These are phyloP conservation scores for Tulasnella sp. DNA, from an alignment of 768 basidiomycete genomes.

Conservation along the genomic window DNA sequence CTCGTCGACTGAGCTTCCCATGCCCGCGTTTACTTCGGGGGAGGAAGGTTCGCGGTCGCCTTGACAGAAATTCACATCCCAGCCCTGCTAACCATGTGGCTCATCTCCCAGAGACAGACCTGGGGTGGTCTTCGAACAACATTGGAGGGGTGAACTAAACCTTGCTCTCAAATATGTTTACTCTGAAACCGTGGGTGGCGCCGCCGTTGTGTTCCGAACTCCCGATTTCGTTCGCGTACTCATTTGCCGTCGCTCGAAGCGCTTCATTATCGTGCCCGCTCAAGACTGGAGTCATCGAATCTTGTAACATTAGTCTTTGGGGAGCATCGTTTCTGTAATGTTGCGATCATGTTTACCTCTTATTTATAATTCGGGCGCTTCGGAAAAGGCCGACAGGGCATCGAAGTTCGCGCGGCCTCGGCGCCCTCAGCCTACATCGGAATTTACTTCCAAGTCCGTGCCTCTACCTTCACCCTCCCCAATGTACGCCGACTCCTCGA, in stretches of 20 bases:
- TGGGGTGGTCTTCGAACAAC: not conserved
- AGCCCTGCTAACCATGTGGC: not conserved
- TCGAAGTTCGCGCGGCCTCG: not conserved
- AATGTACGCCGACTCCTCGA: conserved; percentile 20
- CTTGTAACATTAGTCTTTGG: not conserved
- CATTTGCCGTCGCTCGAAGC: not conserved
- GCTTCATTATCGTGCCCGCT: conserved; percentile 1
- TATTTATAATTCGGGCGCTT: not conserved
- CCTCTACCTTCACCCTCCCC: conserved; percentile 5
- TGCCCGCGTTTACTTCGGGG: not conserved
- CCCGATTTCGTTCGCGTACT: not conserved
- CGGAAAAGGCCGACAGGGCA: conserved; percentile 2
- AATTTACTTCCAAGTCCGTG: not conserved
- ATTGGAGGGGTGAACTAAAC: not conserved
- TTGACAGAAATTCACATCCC: not conserved
- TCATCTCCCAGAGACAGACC: not conserved
- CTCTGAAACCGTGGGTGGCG: not conserved
- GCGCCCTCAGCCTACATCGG: not conserved
- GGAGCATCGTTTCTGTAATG: not conserved
- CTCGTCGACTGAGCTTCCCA: conserved; percentile 6
- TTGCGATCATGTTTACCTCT: not conserved
- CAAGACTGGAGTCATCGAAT: conserved; percentile 4
- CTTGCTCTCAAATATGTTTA: not conserved
- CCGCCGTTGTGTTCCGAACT: not conserved
- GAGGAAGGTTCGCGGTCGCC: not conserved